phyloP scores from a whole-genome alignment of 768 basidiomycete species.

The Mycena galericulata region DNA sequence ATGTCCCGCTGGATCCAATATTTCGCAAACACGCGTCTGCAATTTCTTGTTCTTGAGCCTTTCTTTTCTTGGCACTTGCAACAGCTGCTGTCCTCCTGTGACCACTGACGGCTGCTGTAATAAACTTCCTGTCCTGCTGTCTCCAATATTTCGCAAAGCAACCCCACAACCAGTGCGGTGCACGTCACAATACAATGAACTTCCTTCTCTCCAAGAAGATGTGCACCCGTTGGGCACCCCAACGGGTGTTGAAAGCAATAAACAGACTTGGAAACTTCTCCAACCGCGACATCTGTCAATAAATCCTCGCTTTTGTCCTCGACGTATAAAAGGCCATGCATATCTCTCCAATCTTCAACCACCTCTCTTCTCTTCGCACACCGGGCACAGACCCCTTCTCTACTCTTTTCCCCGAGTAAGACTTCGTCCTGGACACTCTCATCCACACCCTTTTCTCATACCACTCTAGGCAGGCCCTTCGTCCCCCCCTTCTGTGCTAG shows the following conservation, averaged over 20 bases:
- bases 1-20: neutral
- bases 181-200: conserved; percentile 19
- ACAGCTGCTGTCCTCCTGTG: neutral
- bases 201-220: neutral
- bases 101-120: neutral
- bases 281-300: conserved; percentile 16
- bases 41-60: too few relatives aligned
- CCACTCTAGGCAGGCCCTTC: conserved; percentile 7
- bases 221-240: too few relatives aligned
- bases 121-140: neutral
- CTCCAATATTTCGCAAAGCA: neutral
- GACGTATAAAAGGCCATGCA: conserved; percentile 28
- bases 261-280: conserved; percentile 4
- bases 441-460: conserved; percentile 5
- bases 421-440: neutral
- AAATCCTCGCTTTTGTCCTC: neutral
- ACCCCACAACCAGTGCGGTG: conserved; percentile 18
- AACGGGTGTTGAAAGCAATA: conserved; percentile 15
- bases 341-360: conserved; percentile 11
- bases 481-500: conserved; percentile 26
- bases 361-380: conserved; percentile 32
- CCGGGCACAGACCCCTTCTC: conserved; percentile 29
- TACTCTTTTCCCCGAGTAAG: conserved; percentile 17
- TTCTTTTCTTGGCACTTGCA: neutral
- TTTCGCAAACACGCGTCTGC: too few relatives aligned